Conservation (phyloP, 768 basidiomycete genomes). For the Leccinum longicurvipes region DNA sequence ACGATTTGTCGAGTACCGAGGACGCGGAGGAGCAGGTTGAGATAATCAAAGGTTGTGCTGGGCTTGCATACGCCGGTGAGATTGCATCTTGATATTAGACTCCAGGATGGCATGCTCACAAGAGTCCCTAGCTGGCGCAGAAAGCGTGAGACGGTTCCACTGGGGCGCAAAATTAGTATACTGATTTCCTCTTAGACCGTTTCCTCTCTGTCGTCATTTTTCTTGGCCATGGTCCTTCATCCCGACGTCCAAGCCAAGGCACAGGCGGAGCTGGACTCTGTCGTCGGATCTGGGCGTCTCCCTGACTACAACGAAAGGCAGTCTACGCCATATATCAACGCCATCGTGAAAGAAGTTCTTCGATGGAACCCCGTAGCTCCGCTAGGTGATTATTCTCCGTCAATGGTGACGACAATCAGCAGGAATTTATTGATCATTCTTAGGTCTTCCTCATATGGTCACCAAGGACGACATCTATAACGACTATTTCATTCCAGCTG, state of each 20-base stretch:
- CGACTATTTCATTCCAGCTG: conserved; percentile 33
- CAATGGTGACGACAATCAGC: conserved; percentile 6
- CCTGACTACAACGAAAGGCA: conserved; percentile 31
- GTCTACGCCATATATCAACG: conserved; percentile 26
- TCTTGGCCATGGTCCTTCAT: conserved; percentile 30
- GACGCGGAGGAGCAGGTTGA: conserved; percentile 27
- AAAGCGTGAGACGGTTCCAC: conserved; percentile 22
- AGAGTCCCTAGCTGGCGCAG: conserved; percentile 36
- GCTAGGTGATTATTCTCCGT: conserved; percentile 25
- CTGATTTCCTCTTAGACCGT: conserved; percentile 22
- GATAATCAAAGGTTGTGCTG: conserved; percentile 40
- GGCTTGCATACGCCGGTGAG: conserved; percentile 46
- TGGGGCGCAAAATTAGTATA: not conserved
- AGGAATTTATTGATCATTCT: conserved; percentile 3
- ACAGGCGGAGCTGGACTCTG: conserved; percentile 27
- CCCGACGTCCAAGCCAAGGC: conserved; percentile 30
- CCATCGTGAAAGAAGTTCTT: conserved; percentile 31
- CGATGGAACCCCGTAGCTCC: conserved; percentile 34
- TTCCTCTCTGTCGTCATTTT: conserved; percentile 30
- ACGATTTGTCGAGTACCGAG: conserved; percentile 12
- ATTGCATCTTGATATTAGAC: not conserved
- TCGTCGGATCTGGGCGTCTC: conserved; percentile 27
- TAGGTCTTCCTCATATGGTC: conserved; percentile 33
- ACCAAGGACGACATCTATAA: conserved; percentile 31
- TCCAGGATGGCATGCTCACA: conserved; percentile 4